phyloP scores from a whole-genome alignment of 306 rosid species.

The Cucurbita ficifolia region DNA sequence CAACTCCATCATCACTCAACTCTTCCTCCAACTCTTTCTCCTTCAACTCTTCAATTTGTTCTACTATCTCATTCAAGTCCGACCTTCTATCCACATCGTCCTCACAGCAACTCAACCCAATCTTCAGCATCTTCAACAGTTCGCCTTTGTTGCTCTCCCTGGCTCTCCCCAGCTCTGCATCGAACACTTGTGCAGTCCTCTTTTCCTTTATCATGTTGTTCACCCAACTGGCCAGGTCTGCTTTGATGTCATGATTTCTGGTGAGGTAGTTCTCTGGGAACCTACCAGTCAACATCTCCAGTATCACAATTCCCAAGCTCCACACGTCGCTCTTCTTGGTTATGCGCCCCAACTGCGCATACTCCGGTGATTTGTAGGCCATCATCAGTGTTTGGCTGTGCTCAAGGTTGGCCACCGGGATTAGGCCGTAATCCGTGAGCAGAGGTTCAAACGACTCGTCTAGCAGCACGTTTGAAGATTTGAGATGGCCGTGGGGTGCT shows the following conservation, averaged over 20 bases:
- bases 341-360: slow-evolving; percentile 52
- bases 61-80: slow-evolving; percentile 44
- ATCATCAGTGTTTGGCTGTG: slow-evolving; percentile 54
- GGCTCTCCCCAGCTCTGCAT: slow-evolving; percentile 45
- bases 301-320: slow-evolving; percentile 69
- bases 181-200: slow-evolving; percentile 49
- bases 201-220: slow-evolving; percentile 60
- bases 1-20: background rate
- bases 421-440: slow-evolving; percentile 54
- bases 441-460: slow-evolving; percentile 49
- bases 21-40: slow-evolving; percentile 5
- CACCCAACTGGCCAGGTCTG: slow-evolving; percentile 75
- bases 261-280: slow-evolving; percentile 86
- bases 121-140: slow-evolving; percentile 63
- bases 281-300: slow-evolving; percentile 65
- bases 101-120: slow-evolving; percentile 83
- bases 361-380: slow-evolving; percentile 90
- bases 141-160: slow-evolving; percentile 38
- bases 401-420: slow-evolving; percentile 48
- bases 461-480: slow-evolving; percentile 78
- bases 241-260: slow-evolving; percentile 17
- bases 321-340: slow-evolving; percentile 79
- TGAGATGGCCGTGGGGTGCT: slow-evolving; percentile 79
- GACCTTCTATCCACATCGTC: slow-evolving; percentile 70
- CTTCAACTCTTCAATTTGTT: slow-evolving; percentile 42